A percentile compares a stretch with the other conserved stretches of the same genome.
Conservation (phyloP, 345 rosid species). For the Sonneratia alba region DNA sequence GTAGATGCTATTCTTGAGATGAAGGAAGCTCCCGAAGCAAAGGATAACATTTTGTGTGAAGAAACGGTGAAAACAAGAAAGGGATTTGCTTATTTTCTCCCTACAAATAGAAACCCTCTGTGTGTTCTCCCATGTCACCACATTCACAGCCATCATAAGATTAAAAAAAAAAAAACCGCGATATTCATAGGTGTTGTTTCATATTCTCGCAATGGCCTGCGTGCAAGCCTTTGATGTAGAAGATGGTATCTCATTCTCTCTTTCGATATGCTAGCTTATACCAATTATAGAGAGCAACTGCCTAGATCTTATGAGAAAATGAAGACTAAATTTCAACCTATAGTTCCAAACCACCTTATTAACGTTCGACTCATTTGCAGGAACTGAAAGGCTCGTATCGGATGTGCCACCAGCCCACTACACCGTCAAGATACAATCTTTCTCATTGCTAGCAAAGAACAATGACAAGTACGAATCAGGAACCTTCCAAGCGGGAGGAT, state of each 20-base stretch:
- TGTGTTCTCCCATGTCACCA: not conserved
- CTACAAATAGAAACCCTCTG: not conserved
- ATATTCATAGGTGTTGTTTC: not conserved
- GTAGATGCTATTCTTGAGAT: not conserved
- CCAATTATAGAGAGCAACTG: too few species aligned
- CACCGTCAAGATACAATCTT: constrained; percentile 35
- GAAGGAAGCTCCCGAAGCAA: not conserved
- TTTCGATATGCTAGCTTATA: not conserved
- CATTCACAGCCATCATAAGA: too few species aligned
- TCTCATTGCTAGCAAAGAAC: constrained; percentile 35
- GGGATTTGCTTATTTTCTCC: not conserved
- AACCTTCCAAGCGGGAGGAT: constrained; percentile 60
- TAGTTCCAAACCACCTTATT: not conserved
- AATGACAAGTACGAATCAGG: constrained; percentile 47
- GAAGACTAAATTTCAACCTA: not conserved
- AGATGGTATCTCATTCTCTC: constrained; percentile 7
- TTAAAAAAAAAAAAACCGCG: too few species aligned
- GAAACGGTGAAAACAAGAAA: not conserved
- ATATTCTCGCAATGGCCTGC: constrained; percentile 7
- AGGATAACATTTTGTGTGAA: not conserved
- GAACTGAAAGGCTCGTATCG: constrained; percentile 24
- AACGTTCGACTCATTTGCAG: not conserved
- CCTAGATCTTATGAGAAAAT: not conserved
- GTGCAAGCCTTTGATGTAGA: not conserved
- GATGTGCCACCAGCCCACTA: constrained; percentile 47